Conservation (phyloP, 1,139 yeast species). For the Candida pseudoviswanathii region DNA sequence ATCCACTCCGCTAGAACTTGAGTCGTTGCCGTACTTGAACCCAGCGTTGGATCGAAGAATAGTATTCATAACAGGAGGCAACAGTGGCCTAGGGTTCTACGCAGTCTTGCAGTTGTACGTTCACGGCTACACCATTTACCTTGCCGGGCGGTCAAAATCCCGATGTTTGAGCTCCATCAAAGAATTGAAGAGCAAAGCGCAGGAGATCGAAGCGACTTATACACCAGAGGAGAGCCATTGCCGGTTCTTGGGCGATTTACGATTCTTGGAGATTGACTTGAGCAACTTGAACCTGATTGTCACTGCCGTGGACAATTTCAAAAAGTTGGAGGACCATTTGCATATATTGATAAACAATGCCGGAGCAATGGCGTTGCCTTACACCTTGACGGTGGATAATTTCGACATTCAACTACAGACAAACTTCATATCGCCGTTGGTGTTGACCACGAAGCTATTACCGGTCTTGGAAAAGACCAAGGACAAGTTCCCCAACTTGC, state of each 20-base stretch:
- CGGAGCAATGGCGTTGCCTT: conserved; percentile 80
- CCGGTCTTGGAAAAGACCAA: conserved; percentile 52
- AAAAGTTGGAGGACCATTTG: conserved; percentile 50
- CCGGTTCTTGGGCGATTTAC: conserved; percentile 56
- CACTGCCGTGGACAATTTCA: conserved; percentile 53
- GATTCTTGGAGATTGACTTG: conserved; percentile 63
- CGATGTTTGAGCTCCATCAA: conserved; percentile 58
- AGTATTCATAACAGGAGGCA: conserved; percentile 79
- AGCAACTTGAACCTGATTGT: conserved; percentile 59
- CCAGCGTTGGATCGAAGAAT: conserved; percentile 52
- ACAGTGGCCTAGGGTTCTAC: conserved; percentile 78
- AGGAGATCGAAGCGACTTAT: conserved; percentile 25
- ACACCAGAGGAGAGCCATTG: conserved; percentile 18
- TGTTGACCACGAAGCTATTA: conserved; percentile 63
- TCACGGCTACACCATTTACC: conserved; percentile 76
- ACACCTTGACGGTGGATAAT: conserved; percentile 62
- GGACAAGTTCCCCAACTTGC: conserved; percentile 24
- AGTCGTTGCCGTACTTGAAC: conserved; percentile 38
- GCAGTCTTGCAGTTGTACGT: conserved; percentile 74
- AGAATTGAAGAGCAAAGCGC: conserved; percentile 58
- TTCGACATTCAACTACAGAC: conserved; percentile 83
- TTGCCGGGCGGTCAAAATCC: conserved; percentile 67
- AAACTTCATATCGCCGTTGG: conserved; percentile 74
- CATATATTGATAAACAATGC: conserved; percentile 78
- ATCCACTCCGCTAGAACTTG: conserved; percentile 21